Percentiles rank a stretch among this genome's conserved stretches.
Conservation (phyloP, 1,284 basidiomycete species). For the Boletus mariae region DNA sequence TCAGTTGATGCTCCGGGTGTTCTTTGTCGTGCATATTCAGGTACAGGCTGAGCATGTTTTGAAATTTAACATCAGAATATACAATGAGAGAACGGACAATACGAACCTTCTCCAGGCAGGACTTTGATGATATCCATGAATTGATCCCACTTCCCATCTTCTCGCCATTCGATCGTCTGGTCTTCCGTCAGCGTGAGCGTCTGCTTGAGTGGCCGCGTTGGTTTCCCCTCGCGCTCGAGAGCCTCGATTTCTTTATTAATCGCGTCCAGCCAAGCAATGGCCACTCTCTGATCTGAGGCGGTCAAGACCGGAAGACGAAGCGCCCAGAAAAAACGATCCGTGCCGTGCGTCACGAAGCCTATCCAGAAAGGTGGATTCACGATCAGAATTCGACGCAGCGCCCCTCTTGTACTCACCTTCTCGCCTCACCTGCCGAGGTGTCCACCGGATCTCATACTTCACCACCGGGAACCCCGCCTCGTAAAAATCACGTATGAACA, state of each 20-base stretch:
- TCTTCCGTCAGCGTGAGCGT: constrained; percentile 51
- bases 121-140: constrained; percentile 36
- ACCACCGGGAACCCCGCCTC: constrained; percentile 55
- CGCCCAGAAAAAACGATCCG: constrained; percentile 52
- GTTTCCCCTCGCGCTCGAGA: constrained; percentile 37
- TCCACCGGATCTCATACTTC: constrained; percentile 68
- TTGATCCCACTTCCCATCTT: constrained; percentile 44
- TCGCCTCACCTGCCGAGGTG: constrained; percentile 53
- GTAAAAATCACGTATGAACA: constrained; percentile 59
- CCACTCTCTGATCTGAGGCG: constrained; percentile 16
- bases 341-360: constrained; percentile 70
- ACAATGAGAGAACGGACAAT: too few species aligned
- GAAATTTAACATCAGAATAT: too few species aligned
- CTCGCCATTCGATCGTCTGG: constrained; percentile 50
- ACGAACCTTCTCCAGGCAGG: constrained; percentile 30
- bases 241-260: constrained; percentile 45
- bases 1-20: too few species aligned
- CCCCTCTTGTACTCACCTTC: constrained; percentile 45
- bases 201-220: constrained; percentile 34
- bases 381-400: constrained; percentile 30
- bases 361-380: neutral
- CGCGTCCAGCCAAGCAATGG: constrained; percentile 34
- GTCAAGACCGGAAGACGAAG: constrained; percentile 33
- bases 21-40: too few species aligned
- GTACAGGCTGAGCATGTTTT: too few species aligned